A percentile compares a stretch with the other conserved stretches of the same genome.
phyloP scores from a whole-genome alignment of 2,329 filamentous ascomycete genomes.

The Grosmannia serpens region DNA sequence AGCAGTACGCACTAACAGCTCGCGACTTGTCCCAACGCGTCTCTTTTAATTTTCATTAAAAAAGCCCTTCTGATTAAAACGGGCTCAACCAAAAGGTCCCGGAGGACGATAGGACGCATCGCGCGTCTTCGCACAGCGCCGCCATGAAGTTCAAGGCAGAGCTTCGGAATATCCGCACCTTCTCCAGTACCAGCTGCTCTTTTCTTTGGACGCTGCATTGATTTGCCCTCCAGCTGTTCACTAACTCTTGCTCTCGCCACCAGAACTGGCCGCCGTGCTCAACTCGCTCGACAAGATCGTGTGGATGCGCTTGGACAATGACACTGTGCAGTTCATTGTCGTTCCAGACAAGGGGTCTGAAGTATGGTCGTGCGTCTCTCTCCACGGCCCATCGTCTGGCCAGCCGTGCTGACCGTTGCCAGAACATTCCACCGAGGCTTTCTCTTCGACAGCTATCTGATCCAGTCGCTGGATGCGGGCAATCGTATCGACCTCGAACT shows the following conservation, averaged over 20 bases:
- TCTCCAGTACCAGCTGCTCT: constrained; percentile 39
- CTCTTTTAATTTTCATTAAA: background rate
- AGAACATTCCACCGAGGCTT: constrained; percentile 41
- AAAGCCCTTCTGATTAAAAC: too few species aligned
- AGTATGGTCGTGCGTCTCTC: constrained; percentile 71
- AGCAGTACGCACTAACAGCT: background rate
- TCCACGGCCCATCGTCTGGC: too few species aligned
- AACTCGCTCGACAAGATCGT: constrained; percentile 68
- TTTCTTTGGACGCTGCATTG: background rate
- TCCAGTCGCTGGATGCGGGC: constrained; percentile 69
- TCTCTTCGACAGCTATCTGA: constrained; percentile 75
- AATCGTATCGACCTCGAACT: constrained; percentile 97
- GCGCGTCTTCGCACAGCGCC: background rate
- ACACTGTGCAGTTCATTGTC: constrained; percentile 84
- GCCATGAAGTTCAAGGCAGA: constrained; percentile 33
- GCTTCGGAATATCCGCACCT: constrained; percentile 54
- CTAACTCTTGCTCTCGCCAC: background rate
- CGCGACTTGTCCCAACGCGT: background rate
- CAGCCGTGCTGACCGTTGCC: background rate
- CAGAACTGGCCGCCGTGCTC: constrained; percentile 55
- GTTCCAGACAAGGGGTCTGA: constrained; percentile 91
- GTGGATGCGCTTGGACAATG: constrained; percentile 81
- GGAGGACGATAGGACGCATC: background rate
- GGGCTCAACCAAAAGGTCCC: background rate
- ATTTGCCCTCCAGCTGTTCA: background rate